Conservation (phyloP, 306 rosid genomes). For the cucumber (Cucumis sativus) region DNA sequence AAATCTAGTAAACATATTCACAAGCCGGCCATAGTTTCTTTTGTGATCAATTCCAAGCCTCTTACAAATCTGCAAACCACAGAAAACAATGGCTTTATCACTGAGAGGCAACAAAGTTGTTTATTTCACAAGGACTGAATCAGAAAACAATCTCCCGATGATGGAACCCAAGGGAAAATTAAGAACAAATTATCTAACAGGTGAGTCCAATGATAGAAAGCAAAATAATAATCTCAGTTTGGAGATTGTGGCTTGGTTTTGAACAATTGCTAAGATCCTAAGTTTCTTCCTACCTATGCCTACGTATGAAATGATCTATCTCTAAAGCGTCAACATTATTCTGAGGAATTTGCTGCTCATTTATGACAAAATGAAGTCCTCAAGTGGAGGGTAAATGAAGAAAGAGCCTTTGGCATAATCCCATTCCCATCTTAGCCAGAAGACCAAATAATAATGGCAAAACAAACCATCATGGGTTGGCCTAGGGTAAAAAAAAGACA, state of each 20-base stretch:
- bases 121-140: neutral
- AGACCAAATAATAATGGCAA: too few relatives aligned
- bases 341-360: neutral
- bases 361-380: neutral
- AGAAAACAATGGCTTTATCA: constrained; percentile 4
- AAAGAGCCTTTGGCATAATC: too few relatives aligned
- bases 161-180: neutral
- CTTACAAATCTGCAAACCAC: constrained; percentile 41
- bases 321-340: neutral
- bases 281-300: neutral
- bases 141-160: neutral
- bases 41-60: constrained; percentile 74
- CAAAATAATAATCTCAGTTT: neutral
- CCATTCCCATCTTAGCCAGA: too few relatives aligned
- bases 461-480: too few relatives aligned
- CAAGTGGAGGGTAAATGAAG: neutral
- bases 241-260: neutral
- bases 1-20: constrained; percentile 53
- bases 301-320: neutral
- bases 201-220: neutral
- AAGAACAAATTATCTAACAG: neutral
- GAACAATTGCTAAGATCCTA: neutral
- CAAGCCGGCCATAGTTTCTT: constrained; percentile 46
- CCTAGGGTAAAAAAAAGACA: too few relatives aligned
- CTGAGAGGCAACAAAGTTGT: neutral